A percentile compares a stretch with the other conserved stretches of the same genome.
phyloP scores from a whole-genome alignment of 495 filamentous ascomycete genomes.

The Xylaria longipes region DNA sequence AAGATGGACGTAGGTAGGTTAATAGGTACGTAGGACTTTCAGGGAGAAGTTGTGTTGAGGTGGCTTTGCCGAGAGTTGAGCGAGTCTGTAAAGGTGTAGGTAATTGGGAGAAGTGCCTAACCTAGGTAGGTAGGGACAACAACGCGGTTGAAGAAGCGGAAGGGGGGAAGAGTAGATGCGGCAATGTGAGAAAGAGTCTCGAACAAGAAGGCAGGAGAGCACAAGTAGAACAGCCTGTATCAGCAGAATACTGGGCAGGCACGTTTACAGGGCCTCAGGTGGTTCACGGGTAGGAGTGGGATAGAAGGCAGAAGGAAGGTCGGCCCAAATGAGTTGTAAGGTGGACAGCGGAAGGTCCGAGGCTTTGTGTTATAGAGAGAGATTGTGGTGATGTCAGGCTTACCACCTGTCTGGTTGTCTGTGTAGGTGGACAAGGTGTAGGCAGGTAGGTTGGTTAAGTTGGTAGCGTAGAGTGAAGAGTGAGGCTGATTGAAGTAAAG shows the following conservation, averaged over 20 bases:
- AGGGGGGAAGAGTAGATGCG: neutral
- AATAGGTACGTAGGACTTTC: neutral
- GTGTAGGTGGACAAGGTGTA: neutral
- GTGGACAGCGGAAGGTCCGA: neutral
- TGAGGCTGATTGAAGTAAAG: neutral
- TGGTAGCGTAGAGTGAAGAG: too few species aligned
- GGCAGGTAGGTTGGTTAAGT: neutral
- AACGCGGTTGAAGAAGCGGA: neutral
- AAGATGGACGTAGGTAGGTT: conserved; percentile 1
- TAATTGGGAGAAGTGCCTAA: neutral
- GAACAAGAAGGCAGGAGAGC: conserved; percentile 3
- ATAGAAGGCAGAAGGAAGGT: too few species aligned
- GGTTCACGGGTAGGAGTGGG: neutral
- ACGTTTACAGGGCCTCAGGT: neutral
- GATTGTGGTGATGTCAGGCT: conserved; percentile 4
- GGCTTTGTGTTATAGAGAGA: neutral
- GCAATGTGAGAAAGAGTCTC: neutral
- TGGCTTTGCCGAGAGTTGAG: neutral
- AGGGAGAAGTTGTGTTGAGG: neutral
- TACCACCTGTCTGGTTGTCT: neutral
- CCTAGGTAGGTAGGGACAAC: too few species aligned
- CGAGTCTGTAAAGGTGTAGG: neutral
- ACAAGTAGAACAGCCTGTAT: neutral
- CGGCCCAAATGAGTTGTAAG: neutral
- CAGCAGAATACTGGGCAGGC: neutral